Evolutionary conservation across 331 rosid genomes (phyloP).

Genomic region (Pyracantha coccinea): DNA sequence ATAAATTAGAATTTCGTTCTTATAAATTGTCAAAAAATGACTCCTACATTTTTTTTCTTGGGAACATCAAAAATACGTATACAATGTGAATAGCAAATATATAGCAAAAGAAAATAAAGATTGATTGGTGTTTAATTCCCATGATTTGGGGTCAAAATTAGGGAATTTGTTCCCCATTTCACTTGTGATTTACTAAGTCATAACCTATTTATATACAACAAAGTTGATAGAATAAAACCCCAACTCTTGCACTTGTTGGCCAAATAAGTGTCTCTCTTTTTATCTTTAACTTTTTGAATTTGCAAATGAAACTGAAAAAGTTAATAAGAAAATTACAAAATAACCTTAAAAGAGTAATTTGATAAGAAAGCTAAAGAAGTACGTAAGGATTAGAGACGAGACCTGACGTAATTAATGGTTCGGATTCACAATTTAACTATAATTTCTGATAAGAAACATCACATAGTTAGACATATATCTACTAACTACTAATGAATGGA

Average conservation of each 20-base stretch:
- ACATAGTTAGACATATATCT: no score
- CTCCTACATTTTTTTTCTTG: no score
- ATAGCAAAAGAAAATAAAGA: not conserved
- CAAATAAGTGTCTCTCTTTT: not conserved
- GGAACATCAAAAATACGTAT: no score
- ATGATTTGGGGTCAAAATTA: not conserved
- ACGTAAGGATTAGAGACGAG: not conserved
- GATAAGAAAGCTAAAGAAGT: not conserved
- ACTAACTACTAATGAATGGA: not conserved
- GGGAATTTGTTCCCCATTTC: not conserved
- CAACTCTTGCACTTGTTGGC: not conserved
- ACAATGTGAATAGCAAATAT: not conserved
- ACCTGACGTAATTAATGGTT: no score
- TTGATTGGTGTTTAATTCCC: not conserved
- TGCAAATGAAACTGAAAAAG: not conserved
- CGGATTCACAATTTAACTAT: no score
- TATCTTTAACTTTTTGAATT: not conserved
- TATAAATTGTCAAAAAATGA: no score
- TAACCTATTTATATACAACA: not conserved
- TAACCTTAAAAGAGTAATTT: not conserved
- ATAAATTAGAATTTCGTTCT: no score
- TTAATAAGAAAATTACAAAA: not conserved
- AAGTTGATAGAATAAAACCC: constrained; percentile 16
- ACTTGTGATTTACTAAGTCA: not conserved
- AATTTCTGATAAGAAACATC: no score